Evolutionary conservation across 768 basidiomycete genomes (phyloP).

Genomic region (Russula virescens): DNA sequence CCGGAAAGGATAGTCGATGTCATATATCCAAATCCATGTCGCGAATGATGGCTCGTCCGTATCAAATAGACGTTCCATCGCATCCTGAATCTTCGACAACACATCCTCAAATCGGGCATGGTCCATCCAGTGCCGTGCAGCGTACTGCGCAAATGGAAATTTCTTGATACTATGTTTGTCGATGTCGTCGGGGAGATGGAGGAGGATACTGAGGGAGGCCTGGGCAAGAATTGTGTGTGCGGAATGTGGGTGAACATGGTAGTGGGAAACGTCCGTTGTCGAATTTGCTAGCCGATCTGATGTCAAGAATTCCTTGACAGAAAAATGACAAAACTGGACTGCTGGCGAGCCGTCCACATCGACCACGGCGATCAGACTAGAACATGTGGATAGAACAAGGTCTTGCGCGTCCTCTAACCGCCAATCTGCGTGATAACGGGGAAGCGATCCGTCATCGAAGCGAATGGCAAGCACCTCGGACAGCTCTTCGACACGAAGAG

Average conservation of each 20-base stretch:
- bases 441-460: background rate
- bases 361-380: background rate
- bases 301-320: constrained; percentile 10
- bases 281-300: background rate
- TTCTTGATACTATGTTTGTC: background rate
- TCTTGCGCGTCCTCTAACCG: background rate
- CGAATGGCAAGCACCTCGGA: constrained; percentile 1
- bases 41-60: background rate
- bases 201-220: background rate
- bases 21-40: constrained; percentile 8
- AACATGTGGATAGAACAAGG: background rate
- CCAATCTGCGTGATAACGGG: background rate
- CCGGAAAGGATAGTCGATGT: background rate
- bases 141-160: background rate
- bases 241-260: background rate
- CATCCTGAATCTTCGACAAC: background rate
- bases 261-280: background rate
- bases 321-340: constrained; percentile 9
- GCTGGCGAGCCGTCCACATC: background rate
- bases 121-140: background rate
- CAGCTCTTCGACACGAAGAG: constrained; percentile 11
- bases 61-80: constrained; percentile 3
- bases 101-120: background rate
- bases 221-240: background rate
- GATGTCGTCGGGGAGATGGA: background rate